Evolutionary conservation across 257 asterid species (phyloP).

Genomic region (Solanum chmielewskii): DNA sequence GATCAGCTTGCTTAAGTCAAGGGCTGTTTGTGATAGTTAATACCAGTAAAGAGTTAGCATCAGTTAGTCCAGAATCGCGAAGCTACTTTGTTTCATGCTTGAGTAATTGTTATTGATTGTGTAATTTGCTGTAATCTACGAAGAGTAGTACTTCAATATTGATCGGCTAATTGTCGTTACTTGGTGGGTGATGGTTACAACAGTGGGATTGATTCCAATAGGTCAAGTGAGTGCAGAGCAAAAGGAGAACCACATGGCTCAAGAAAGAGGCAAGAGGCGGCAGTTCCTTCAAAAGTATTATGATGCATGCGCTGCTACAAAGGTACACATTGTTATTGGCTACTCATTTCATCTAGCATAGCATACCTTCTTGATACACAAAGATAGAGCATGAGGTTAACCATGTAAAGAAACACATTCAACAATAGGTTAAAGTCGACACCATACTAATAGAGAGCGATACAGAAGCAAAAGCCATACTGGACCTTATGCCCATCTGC

Average conservation of each 20-base stretch:
- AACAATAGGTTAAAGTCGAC: slow-evolving; percentile 49
- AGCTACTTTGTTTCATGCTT: not conserved
- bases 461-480: slow-evolving; percentile 56
- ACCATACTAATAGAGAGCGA: slow-evolving; percentile 68
- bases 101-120: not conserved
- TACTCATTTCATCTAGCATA: not conserved
- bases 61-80: not conserved
- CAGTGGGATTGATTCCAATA: slow-evolving; percentile 59
- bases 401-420: not conserved
- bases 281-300: slow-evolving; percentile 44
- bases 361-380: not conserved
- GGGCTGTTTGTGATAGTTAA: not conserved
- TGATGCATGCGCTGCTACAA: slow-evolving; percentile 25
- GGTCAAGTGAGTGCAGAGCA: slow-evolving; percentile 58
- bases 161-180: not conserved
- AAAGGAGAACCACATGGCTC: slow-evolving; percentile 32
- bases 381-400: not conserved
- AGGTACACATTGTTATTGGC: slow-evolving; percentile 20
- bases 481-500: slow-evolving; percentile 74
- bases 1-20: not conserved
- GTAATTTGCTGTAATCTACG: not conserved
- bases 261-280: slow-evolving; percentile 40
- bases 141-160: not conserved
- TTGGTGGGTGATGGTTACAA: slow-evolving; percentile 6
- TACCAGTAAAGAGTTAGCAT: not conserved